Conservation (phyloP, 2,329 filamentous ascomycete genomes). For the Hypocrella siamensis region DNA sequence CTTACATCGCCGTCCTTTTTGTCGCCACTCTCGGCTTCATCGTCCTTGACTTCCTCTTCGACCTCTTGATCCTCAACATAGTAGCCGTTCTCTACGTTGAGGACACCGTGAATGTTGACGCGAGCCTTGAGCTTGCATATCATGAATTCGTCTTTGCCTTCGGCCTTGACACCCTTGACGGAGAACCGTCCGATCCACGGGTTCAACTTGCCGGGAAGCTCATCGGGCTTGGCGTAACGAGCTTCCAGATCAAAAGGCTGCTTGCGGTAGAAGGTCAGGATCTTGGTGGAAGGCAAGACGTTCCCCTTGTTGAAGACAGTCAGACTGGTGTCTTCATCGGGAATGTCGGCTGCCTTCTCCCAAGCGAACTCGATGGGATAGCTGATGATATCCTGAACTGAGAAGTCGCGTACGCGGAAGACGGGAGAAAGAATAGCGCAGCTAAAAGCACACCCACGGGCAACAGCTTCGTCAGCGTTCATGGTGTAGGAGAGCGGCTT, state of each 20-base stretch:
- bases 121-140: slow-evolving; percentile 99
- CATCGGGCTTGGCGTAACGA: slow-evolving; percentile 74
- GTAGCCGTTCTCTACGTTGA: slow-evolving; percentile 95
- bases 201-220: slow-evolving; percentile 75
- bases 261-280: slow-evolving; percentile 97
- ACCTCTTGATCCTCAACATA: slow-evolving; percentile 97
- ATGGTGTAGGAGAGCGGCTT: slow-evolving; percentile 90
- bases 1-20: slow-evolving; percentile 62
- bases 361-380: slow-evolving; percentile 98
- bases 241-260: slow-evolving; percentile 94
- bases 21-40: slow-evolving; percentile 52
- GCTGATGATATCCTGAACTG: slow-evolving; percentile 91
- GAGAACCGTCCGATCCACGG: slow-evolving; percentile 97
- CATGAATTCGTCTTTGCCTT: slow-evolving; percentile 94
- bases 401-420: slow-evolving; percentile 97
- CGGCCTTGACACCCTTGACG: slow-evolving; percentile 91
- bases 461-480: slow-evolving; percentile 95
- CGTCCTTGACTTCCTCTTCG: slow-evolving; percentile 78
- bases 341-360: slow-evolving; percentile 97
- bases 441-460: slow-evolving; percentile 90
- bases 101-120: slow-evolving; percentile 86
- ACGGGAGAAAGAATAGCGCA: slow-evolving; percentile 94
- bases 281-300: slow-evolving; percentile 95
- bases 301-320: slow-evolving; percentile 97
- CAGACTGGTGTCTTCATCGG: slow-evolving; percentile 92